These are phyloP conservation scores for Amanita polypyramis DNA, from an alignment of 768 basidiomycete species.

Conservation along the genomic window DNA sequence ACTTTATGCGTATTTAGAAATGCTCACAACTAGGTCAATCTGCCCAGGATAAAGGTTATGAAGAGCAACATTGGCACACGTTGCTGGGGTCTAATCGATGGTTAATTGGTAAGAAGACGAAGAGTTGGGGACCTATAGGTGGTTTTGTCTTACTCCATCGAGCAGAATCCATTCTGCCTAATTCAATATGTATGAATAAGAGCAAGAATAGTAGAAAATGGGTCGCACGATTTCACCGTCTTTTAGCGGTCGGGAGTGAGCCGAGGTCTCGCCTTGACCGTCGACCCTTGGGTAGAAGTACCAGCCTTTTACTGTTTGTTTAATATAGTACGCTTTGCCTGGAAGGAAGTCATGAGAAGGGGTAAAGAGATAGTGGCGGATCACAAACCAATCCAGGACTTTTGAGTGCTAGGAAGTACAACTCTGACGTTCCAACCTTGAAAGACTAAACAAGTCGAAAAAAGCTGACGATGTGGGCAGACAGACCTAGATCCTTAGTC, in stretches of 20 bases:
- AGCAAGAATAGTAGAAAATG: neutral
- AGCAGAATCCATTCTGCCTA: constrained; percentile 85
- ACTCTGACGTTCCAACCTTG: constrained; percentile 74
- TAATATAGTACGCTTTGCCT: constrained; percentile 80
- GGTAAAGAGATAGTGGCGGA: constrained; percentile 3
- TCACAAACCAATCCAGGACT: constrained; percentile 74
- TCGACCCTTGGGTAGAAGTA: constrained; percentile 75
- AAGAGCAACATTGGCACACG: constrained; percentile 83
- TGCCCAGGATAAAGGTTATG: constrained; percentile 80
- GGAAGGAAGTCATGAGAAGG: constrained; percentile 5
- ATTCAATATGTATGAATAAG: neutral
- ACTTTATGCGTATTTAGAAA: neutral
- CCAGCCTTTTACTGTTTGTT: constrained; percentile 53
- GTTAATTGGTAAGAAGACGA: neutral
- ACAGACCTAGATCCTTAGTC: constrained; percentile 44
- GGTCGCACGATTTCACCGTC: constrained; percentile 55
- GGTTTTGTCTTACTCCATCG: constrained; percentile 49
- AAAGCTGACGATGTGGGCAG: neutral
- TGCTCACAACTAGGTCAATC: constrained; percentile 77
- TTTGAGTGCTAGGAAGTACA: constrained; percentile 71
- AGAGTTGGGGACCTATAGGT: neutral
- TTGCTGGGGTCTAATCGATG: constrained; percentile 65
- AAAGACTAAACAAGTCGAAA: constrained; percentile 31
- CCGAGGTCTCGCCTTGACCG: constrained; percentile 58
- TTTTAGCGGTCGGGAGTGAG: constrained; percentile 51